Conservation (phyloP, 768 basidiomycete genomes). For the Baorangia bicolor region DNA sequence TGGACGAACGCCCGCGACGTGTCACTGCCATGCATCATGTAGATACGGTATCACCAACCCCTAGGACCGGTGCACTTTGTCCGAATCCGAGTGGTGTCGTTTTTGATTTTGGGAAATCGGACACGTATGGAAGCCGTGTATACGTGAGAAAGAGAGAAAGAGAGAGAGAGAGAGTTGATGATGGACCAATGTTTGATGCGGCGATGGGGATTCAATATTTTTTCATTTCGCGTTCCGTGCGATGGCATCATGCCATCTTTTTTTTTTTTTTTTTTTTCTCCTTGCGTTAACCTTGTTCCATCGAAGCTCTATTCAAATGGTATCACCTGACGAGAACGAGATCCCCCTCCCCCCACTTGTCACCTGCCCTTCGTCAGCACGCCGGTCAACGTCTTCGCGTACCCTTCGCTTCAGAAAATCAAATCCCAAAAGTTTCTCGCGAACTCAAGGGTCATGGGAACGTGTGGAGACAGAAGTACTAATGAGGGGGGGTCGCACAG, state of each 20-base stretch:
- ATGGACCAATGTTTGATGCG: not conserved
- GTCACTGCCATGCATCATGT: not conserved
- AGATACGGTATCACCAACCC: not conserved
- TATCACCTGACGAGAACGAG: not conserved
- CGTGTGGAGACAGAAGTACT: not conserved
- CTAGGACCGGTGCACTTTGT: not conserved
- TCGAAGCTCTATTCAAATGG: not conserved
- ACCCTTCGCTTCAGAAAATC: constrained; percentile 13
- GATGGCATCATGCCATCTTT: too few relatives aligned
- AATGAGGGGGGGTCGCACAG: not conserved
- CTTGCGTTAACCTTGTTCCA: constrained; percentile 14
- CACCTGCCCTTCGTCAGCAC: too few relatives aligned
- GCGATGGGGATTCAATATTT: not conserved
- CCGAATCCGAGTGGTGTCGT: not conserved
- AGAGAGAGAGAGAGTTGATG: not conserved
- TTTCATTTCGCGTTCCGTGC: not conserved
- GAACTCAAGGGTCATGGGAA: not conserved
- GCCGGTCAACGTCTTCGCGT: not conserved
- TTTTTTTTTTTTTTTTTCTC: too few relatives aligned
- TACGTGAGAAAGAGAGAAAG: not conserved
- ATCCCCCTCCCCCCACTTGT: not conserved
- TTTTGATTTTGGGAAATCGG: too few relatives aligned
- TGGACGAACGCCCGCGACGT: not conserved
- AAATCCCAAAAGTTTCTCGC: constrained; percentile 24
- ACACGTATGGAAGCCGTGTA: not conserved